A percentile compares a stretch with the other conserved stretches of the same genome.
Conservation (phyloP, 139 green algal species). For the Pseudopediastrum boryanum region DNA sequence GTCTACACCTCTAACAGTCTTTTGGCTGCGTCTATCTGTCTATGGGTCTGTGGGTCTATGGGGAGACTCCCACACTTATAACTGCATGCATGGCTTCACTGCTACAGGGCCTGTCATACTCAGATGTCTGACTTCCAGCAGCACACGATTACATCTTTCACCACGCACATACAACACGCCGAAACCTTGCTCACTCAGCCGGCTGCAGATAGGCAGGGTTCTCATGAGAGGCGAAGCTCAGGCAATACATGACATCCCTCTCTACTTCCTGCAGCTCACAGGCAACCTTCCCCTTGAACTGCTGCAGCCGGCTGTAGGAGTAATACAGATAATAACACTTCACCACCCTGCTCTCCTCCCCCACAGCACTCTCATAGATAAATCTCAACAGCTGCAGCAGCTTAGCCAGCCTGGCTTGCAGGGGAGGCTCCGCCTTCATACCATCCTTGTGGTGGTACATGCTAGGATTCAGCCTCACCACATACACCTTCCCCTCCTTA, state of each 20-base stretch:
- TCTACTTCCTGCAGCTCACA: neutral
- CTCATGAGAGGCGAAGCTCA: neutral
- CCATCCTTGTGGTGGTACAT: slow-evolving; percentile 12
- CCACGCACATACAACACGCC: no score
- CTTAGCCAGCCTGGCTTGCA: slow-evolving; percentile 15
- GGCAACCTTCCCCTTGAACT: slow-evolving; percentile 12
- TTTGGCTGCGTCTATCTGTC: no score
- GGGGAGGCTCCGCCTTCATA: neutral
- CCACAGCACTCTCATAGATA: neutral
- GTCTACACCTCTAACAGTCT: no score
- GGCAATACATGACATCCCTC: neutral
- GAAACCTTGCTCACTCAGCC: no score
- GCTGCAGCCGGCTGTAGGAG: neutral
- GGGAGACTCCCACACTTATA: no score
- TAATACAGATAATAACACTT: slow-evolving; percentile 15
- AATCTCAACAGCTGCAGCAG: no score
- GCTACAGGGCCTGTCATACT: no score
- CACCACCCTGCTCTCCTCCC: slow-evolving; percentile 12
- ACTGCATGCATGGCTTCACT: no score
- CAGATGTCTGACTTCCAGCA: no score
- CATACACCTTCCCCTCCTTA: slow-evolving; percentile 9
- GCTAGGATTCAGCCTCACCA: slow-evolving; percentile 10
- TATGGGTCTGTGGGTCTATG: no score
- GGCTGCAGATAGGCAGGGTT: neutral
- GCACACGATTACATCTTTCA: no score